A percentile compares a stretch with the other conserved stretches of the same genome.
Conservation (phyloP, 2,329 filamentous ascomycete genomes). For the Claviceps pazoutovae region DNA sequence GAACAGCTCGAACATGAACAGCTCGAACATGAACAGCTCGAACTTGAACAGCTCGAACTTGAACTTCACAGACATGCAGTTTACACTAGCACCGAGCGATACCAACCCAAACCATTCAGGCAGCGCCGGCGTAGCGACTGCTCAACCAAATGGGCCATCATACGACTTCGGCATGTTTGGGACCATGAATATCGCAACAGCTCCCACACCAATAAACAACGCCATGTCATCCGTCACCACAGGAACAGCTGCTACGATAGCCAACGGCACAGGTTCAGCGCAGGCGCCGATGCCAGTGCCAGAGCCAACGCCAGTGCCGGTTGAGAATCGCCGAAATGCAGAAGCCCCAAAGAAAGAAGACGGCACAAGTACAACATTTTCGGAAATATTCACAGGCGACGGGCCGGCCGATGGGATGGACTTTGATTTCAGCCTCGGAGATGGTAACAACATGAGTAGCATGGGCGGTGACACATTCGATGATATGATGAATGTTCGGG, state of each 20-base stretch:
- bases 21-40: too few relatives aligned
- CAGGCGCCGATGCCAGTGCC: neutral
- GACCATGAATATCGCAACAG: constrained; percentile 17
- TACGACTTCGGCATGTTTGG: constrained; percentile 34
- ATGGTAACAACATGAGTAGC: constrained; percentile 7
- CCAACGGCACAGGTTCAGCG: constrained; percentile 1
- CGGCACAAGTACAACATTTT: constrained; percentile 18
- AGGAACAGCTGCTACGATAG: constrained; percentile 8
- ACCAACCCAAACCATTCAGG: constrained; percentile 13
- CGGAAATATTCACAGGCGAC: constrained; percentile 34
- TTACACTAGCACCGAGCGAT: constrained; percentile 33
- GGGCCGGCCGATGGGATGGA: constrained; percentile 25
- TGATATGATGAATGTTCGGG: constrained; percentile 32
- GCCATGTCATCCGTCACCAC: constrained; percentile 14
- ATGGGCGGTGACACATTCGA: constrained; percentile 31
- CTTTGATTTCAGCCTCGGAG: constrained; percentile 17
- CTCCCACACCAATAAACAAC: constrained; percentile 16
- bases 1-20: too few relatives aligned
- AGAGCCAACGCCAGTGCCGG: neutral
- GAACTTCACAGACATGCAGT: constrained; percentile 44
- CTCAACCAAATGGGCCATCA: constrained; percentile 20
- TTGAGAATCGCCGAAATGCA: constrained; percentile 7
- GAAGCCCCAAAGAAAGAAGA: constrained; percentile 17
- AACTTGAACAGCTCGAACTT: constrained; percentile 20
- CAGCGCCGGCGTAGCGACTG: neutral